Conservation (phyloP, 257 asterid genomes). For the Ophiorrhiza pumila region DNA sequence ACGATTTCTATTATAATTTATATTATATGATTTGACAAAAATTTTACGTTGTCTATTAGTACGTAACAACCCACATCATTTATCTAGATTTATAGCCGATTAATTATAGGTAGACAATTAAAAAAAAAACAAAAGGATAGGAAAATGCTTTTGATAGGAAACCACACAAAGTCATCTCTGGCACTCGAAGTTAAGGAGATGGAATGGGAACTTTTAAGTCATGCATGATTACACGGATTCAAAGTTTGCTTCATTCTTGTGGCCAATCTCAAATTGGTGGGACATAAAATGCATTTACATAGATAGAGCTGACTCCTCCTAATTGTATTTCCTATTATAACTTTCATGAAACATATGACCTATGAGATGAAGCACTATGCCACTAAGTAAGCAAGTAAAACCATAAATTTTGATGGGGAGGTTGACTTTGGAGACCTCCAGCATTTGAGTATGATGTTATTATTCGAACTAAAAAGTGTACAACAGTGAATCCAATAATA, state of each 20-base stretch:
- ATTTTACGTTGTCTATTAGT: too few species aligned
- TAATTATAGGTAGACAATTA: too few species aligned
- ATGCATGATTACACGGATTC: conserved; percentile 3
- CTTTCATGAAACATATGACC: conserved; percentile 20
- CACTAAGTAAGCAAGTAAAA: not conserved
- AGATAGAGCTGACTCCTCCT: not conserved
- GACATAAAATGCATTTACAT: conserved; percentile 14
- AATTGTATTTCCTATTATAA: not conserved
- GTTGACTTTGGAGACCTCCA: not conserved
- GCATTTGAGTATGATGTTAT: not conserved
- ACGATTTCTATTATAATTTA: too few species aligned
- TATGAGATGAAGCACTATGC: conserved; percentile 17
- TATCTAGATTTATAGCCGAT: too few species aligned
- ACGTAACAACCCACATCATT: too few species aligned
- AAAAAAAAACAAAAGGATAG: not conserved
- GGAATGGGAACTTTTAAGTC: not conserved
- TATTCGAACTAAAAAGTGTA: not conserved
- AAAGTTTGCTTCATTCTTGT: conserved; percentile 2
- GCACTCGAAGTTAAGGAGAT: too few species aligned
- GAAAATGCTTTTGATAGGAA: not conserved
- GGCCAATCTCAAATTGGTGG: conserved; percentile 13
- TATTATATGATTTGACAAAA: too few species aligned
- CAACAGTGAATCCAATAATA: not conserved
- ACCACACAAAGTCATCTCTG: not conserved
- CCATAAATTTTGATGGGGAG: not conserved